Conservation (phyloP, 306 rosid genomes). For the Biancaea sappan region DNA sequence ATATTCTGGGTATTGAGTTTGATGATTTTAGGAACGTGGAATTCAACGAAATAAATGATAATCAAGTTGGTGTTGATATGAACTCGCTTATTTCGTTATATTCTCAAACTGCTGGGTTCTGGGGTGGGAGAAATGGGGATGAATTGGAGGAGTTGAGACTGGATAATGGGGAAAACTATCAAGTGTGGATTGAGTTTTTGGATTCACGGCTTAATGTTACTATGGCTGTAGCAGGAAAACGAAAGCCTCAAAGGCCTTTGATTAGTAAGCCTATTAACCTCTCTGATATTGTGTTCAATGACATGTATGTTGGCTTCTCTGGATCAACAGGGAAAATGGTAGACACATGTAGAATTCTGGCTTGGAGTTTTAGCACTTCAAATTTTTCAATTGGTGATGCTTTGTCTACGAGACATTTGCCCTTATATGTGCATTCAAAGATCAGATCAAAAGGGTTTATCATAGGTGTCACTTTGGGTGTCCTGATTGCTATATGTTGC, state of each 20-base stretch:
- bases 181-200: conserved; percentile 66
- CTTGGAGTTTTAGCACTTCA: conserved; percentile 71
- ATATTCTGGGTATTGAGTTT: conserved; percentile 58
- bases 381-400: conserved; percentile 68
- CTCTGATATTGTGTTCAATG: conserved; percentile 50
- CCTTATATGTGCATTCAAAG: conserved; percentile 49
- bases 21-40: conserved; percentile 67
- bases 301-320: conserved; percentile 64
- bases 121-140: conserved; percentile 49
- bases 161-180: conserved; percentile 57
- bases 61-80: conserved; percentile 65
- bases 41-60: conserved; percentile 55
- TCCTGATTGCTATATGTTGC: conserved; percentile 35
- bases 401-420: conserved; percentile 57
- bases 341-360: conserved; percentile 56
- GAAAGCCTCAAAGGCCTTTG: conserved; percentile 57
- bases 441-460: conserved; percentile 46
- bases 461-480: conserved; percentile 40
- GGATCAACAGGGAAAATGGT: conserved; percentile 65
- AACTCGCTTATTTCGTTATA: conserved; percentile 53
- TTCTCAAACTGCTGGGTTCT: conserved; percentile 57
- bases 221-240: conserved; percentile 55
- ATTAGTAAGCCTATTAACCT: conserved; percentile 56
- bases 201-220: conserved; percentile 51
- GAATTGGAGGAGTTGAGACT: conserved; percentile 41